These are phyloP conservation scores for Arthromyces matolae DNA, from an alignment of 768 basidiomycete genomes.

Conservation along the genomic window DNA sequence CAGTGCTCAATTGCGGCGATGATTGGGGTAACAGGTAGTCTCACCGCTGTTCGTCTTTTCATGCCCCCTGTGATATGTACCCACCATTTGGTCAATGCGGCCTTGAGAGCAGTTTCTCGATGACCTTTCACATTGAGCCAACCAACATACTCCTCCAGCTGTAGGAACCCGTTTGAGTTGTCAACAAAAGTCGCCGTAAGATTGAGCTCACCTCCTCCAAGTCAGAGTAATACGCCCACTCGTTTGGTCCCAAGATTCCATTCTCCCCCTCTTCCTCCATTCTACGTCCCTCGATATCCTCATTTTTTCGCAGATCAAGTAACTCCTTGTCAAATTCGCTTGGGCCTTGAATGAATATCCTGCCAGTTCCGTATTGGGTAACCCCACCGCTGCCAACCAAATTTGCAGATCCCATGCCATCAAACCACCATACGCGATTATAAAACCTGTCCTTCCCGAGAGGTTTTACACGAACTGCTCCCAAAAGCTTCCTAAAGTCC, in stretches of 20 bases:
- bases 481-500: slow-evolving; percentile 88
- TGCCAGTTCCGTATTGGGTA: slow-evolving; percentile 81
- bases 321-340: slow-evolving; percentile 76
- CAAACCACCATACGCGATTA: slow-evolving; percentile 98
- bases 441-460: slow-evolving; percentile 91
- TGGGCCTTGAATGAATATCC: slow-evolving; percentile 91
- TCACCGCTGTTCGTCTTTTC: slow-evolving; percentile 68
- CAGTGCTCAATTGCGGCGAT: slow-evolving; percentile 9
- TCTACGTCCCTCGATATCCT: slow-evolving; percentile 59
- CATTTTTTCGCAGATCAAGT: slow-evolving; percentile 54
- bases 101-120: slow-evolving; percentile 80
- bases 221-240: slow-evolving; percentile 91
- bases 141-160: slow-evolving; percentile 80
- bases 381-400: slow-evolving; percentile 76
- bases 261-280: slow-evolving; percentile 78
- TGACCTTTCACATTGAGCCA: slow-evolving; percentile 94
- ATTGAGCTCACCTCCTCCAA: slow-evolving; percentile 70
- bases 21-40: slow-evolving; percentile 24
- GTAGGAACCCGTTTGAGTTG: slow-evolving; percentile 13
- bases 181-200: background rate
- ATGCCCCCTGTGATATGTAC: slow-evolving; percentile 77
- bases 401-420: slow-evolving; percentile 86
- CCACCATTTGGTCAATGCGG: slow-evolving; percentile 79
- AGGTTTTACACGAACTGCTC: slow-evolving; percentile 82
- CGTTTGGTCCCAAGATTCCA: slow-evolving; percentile 64